phyloP scores from a whole-genome alignment of 2,329 filamentous ascomycete species.

The Beauveria pseudobassiana region DNA sequence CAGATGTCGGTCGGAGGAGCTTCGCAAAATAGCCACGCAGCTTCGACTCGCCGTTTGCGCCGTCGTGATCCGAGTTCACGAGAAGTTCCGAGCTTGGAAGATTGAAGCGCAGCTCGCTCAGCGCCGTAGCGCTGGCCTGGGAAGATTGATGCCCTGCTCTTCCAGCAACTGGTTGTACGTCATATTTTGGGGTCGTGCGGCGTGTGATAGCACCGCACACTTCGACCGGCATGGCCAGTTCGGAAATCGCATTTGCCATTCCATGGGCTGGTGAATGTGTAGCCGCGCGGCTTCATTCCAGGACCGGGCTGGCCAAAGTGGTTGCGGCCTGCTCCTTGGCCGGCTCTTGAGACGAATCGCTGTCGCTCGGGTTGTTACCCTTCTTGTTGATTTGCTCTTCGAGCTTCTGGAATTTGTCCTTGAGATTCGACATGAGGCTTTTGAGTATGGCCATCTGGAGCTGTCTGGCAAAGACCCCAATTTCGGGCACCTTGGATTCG shows the following conservation, averaged over 20 bases:
- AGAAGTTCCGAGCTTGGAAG: slow-evolving; percentile 53
- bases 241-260: slow-evolving; percentile 78
- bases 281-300: slow-evolving; percentile 52
- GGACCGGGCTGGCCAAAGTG: slow-evolving; percentile 30
- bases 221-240: slow-evolving; percentile 68
- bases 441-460: slow-evolving; percentile 52
- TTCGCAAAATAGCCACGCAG: slow-evolving; percentile 37
- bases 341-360: slow-evolving; percentile 15
- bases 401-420: slow-evolving; percentile 35
- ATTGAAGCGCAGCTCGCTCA: slow-evolving; percentile 89
- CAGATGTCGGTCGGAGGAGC: slow-evolving; percentile 25
- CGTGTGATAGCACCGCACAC: slow-evolving; percentile 67
- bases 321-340: neutral
- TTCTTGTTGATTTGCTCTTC: slow-evolving; percentile 20
- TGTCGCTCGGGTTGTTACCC: slow-evolving; percentile 22
- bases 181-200: slow-evolving; percentile 37
- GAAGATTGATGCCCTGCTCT: slow-evolving; percentile 22
- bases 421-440: slow-evolving; percentile 40
- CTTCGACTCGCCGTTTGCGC: slow-evolving; percentile 18
- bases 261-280: slow-evolving; percentile 81
- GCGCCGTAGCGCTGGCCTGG: slow-evolving; percentile 33
- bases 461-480: slow-evolving; percentile 41
- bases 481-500: slow-evolving; percentile 12
- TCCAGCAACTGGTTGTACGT: slow-evolving; percentile 38
- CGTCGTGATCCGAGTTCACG: slow-evolving; percentile 31